Base-by-base conservation (phyloP, 2,329 filamentous ascomycete genomes). In the Fusarium robinianum region DNA sequence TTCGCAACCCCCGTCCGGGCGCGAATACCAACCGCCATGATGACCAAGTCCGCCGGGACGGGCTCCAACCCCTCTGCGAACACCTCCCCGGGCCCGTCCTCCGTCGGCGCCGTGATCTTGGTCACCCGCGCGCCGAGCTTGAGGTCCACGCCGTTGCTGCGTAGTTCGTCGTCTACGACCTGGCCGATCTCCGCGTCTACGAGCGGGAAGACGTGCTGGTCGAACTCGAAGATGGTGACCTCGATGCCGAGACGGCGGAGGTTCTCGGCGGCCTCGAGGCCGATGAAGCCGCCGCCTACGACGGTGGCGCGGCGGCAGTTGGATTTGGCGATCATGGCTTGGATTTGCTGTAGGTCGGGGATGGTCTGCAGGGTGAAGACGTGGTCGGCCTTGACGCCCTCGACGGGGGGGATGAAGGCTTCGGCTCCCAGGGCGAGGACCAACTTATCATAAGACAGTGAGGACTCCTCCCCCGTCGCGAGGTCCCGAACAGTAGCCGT, bases 331-430 rank as follows among this genome's bases (percentile, higher is more conserved):
- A 48, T 48, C 8, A 39, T 14, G 9, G 12, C 26, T 9, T 26
- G 23, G 18, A 44, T 33, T 9, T 39, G 17, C 15, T 44, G 40
- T 4, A 48, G 40, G 17, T 48, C 30, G 17, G 40, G 17, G 2
- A 48, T 39, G 5, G 40, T 48, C 14, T 48, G 45, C 17, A 48
- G 15, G 3, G 45, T 33, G 24, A 48, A 37, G n/a, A 48, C 45
- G 12, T 44, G 32, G 7, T 39, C 29, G 5, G 26, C 14, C 4
- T 39, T 12, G 6, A 11, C 40, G 5, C 34, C 40, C 3, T 37
- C 33, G 6, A 48, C 22, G 6, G 33, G 29, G 10, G 33, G 39
- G n/a, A 14, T 19, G n/a, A 41, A 27, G 15, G 30, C 22, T 14
- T 41, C 39, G 6, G 39, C 39, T 16, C 39, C 39, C 24, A 26